Conservation (phyloP, 768 basidiomycete genomes). For the Rubroboletus pulcherrimus region DNA sequence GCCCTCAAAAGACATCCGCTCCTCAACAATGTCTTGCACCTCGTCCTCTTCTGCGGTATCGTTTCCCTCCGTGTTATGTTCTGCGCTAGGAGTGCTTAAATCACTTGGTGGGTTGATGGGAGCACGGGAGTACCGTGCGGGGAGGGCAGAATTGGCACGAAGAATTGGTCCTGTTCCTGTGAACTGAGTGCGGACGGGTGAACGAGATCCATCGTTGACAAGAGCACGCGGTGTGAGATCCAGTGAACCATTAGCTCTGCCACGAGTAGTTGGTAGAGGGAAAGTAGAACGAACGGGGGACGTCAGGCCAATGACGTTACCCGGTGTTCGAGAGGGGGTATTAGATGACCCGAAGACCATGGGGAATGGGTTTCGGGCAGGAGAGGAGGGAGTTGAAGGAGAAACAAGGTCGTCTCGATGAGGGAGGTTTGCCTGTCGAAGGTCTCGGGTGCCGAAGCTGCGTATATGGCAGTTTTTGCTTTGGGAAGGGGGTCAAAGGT, state of each 20-base stretch:
- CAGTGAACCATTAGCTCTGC: constrained; percentile 19
- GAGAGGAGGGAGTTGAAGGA: constrained; percentile 31
- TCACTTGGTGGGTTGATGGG: constrained; percentile 14
- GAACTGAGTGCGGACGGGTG: constrained; percentile 25
- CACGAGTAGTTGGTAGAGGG: constrained; percentile 30
- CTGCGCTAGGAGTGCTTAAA: background rate
- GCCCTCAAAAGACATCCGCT: constrained; percentile 21
- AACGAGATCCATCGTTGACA: constrained; percentile 21
- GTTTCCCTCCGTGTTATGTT: constrained; percentile 20
- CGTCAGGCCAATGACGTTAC: constrained; percentile 21
- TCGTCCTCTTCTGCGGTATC: constrained; percentile 27
- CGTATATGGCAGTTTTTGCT: constrained; percentile 83
- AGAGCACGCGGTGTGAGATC: constrained; percentile 23
- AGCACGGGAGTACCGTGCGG: constrained; percentile 33
- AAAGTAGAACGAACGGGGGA: constrained; percentile 33
- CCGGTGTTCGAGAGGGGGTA: constrained; percentile 13
- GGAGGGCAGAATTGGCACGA: constrained; percentile 40
- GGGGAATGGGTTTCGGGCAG: constrained; percentile 25
- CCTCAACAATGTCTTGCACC: constrained; percentile 29
- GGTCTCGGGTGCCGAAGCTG: constrained; percentile 72
- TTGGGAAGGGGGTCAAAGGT: constrained; percentile 3
- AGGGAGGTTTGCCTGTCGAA: constrained; percentile 69
- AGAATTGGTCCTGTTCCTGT: constrained; percentile 33
- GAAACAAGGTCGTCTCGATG: constrained; percentile 38
- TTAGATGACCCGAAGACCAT: constrained; percentile 1